Base-by-base conservation (phyloP, 768 basidiomycete genomes). In the Serendipita sp. region DNA sequence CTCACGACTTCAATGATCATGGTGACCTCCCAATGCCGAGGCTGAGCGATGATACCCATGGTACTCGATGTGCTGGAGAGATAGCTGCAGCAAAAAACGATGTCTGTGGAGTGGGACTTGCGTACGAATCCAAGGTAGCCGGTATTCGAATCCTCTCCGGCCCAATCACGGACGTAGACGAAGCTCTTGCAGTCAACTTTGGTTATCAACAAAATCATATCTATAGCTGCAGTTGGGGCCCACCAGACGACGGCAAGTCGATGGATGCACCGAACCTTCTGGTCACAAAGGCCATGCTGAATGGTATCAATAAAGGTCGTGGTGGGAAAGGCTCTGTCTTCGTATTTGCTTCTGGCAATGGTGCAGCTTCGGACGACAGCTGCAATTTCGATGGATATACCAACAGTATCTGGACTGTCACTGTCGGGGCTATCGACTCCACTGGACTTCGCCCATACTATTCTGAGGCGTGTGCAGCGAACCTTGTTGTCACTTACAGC, bases 311-410 rank as follows among this genome's bases (percentile, higher is more conserved):
- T 67, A 77, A 77, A 46, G 79, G 79, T 1, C 70, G 79, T 15
- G 73, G 69, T 15, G 79, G 79, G 6, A 78, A 78, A 64, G 79
- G 79, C 1, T 74, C 72, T 55, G 68, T 80, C 29, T 80, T 76
- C 62, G 79, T 80, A 33, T 80, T 80, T 68, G 79, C 79, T 5
- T 76, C 76, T 40, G 79, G 79, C 0, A 80, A 80, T 66, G 79
- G 79, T 34, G 79, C 77, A 29, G 76, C 73, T 1, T 69, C 71
- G 64, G 78, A 77, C 64, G 79, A 80, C 68, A 78, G 79, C 68
- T 80, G 79, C 70, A 80, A 80, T 69, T 80, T 80, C 68, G 79
- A 80, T 66, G 78, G 79, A 33, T 80, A 80, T 69, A 79, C 79
- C 23, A 80, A 80, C 67, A 74, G 72, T 46, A 75, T 79, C 65